phyloP scores from a whole-genome alignment of 2,329 filamentous ascomycete genomes.

The Conoideocrella luteorostrata region DNA sequence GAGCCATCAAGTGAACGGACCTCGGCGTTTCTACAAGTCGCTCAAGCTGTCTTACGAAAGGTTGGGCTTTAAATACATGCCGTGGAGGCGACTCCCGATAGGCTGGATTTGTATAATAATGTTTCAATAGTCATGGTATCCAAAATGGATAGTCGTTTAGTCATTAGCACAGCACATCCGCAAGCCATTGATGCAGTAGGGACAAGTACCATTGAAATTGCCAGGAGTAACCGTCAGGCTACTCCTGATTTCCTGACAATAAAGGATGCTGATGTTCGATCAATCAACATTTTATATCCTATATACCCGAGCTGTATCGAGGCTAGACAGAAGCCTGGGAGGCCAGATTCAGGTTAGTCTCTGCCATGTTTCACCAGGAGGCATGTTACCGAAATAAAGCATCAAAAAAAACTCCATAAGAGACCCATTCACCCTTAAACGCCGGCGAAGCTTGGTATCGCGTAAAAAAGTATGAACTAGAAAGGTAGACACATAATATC shows the following conservation, averaged over 20 bases:
- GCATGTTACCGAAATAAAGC: slow-evolving; percentile 31
- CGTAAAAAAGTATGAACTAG: slow-evolving; percentile 4
- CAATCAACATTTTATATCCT: slow-evolving; percentile 1
- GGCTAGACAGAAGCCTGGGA: slow-evolving; percentile 2
- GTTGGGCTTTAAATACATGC: slow-evolving; percentile 26
- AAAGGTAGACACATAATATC: background rate
- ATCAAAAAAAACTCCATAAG: slow-evolving; percentile 19
- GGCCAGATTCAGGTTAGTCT: slow-evolving; percentile 32
- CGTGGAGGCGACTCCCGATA: background rate
- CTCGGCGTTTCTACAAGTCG: slow-evolving; percentile 65
- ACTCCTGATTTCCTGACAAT: background rate
- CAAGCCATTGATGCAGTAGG: background rate
- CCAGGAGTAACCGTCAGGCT: background rate
- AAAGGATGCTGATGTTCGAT: background rate
- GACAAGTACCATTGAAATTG: slow-evolving; percentile 6
- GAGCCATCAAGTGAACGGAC: slow-evolving; percentile 73
- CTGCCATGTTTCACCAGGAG: slow-evolving; percentile 25
- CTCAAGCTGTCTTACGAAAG: slow-evolving; percentile 44
- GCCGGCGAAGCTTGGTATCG: slow-evolving; percentile 9
- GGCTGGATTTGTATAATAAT: background rate
- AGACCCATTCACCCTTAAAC: slow-evolving; percentile 15
- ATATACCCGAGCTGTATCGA: slow-evolving; percentile 10
- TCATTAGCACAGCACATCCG: slow-evolving; percentile 8
- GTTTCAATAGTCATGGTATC: slow-evolving; percentile 1
- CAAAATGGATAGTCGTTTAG: background rate